These are phyloP conservation scores for Trametes sp. DNA, from an alignment of 1,284 basidiomycete genomes.

Conservation along the genomic window DNA sequence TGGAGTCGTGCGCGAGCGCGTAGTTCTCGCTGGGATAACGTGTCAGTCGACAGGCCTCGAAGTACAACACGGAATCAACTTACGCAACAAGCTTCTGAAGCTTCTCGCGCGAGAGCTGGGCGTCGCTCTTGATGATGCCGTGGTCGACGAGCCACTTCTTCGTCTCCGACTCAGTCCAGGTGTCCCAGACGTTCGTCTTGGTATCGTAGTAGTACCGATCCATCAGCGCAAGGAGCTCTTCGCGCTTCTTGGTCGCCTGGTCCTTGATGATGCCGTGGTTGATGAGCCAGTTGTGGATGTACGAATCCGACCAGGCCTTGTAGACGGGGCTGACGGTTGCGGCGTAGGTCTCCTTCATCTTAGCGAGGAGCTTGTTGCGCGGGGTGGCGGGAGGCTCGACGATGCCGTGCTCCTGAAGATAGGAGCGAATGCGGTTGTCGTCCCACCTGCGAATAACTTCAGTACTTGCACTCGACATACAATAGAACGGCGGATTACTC, in stretches of 20 bases:
- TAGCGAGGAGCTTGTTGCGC: slow-evolving; percentile 70
- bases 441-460: slow-evolving; percentile 64
- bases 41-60: neutral
- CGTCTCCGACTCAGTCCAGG: slow-evolving; percentile 76
- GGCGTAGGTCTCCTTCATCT: slow-evolving; percentile 77
- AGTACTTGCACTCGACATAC: neutral
- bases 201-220: slow-evolving; percentile 77
- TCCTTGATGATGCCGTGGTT: slow-evolving; percentile 74
- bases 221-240: slow-evolving; percentile 77
- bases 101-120: slow-evolving; percentile 78
- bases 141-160: slow-evolving; percentile 78
- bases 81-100: slow-evolving; percentile 75
- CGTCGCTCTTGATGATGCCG: slow-evolving; percentile 72
- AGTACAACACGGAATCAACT: no score
- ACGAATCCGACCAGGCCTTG: slow-evolving; percentile 86
- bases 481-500: slow-evolving; percentile 4
- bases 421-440: slow-evolving; percentile 73
- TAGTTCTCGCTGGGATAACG: slow-evolving; percentile 72
- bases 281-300: slow-evolving; percentile 86
- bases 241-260: slow-evolving; percentile 68
- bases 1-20: slow-evolving; percentile 66
- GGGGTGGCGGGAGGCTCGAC: slow-evolving; percentile 65
- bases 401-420: slow-evolving; percentile 79
- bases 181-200: slow-evolving; percentile 65
- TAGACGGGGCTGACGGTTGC: slow-evolving; percentile 71